phyloP scores from a whole-genome alignment of 2,329 filamentous ascomycete genomes.

The Fusarium gaditjirri region DNA sequence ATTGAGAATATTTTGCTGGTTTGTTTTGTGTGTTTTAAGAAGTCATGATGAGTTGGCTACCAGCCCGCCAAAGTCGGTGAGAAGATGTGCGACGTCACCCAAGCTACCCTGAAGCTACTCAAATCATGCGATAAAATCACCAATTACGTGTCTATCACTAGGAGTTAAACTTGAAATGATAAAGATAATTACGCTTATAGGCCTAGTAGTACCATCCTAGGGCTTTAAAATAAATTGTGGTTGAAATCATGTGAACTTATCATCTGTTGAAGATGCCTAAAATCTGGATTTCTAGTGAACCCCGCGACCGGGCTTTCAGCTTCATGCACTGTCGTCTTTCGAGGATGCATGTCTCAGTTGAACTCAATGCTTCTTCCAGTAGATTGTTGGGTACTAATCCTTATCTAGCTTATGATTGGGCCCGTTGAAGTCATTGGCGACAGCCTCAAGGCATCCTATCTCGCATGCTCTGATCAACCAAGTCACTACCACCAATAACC shows the following conservation, averaged over 20 bases:
- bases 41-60: constrained; percentile 8
- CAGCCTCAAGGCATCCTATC: not conserved
- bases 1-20: not conserved
- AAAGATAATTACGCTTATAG: not conserved
- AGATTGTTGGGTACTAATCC: no score
- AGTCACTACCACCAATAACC: not conserved
- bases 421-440: not conserved
- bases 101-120: constrained; percentile 26
- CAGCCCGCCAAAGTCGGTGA: constrained; percentile 34
- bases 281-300: accelerated
- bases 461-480: not conserved
- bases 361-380: not conserved
- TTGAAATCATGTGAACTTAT: accelerated
- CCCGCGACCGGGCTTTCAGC: not conserved
- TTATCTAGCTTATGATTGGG: not conserved
- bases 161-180: no score
- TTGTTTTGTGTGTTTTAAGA: not conserved
- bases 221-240: accelerated
- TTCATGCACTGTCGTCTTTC: not conserved
- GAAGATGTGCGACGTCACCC: constrained; percentile 21
- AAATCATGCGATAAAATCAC: not conserved
- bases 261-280: accelerated
- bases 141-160: not conserved
- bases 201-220: accelerated
- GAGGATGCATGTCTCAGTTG: not conserved